phyloP scores from a whole-genome alignment of 1,139 yeast species.

The Protomyces macrosporus region DNA sequence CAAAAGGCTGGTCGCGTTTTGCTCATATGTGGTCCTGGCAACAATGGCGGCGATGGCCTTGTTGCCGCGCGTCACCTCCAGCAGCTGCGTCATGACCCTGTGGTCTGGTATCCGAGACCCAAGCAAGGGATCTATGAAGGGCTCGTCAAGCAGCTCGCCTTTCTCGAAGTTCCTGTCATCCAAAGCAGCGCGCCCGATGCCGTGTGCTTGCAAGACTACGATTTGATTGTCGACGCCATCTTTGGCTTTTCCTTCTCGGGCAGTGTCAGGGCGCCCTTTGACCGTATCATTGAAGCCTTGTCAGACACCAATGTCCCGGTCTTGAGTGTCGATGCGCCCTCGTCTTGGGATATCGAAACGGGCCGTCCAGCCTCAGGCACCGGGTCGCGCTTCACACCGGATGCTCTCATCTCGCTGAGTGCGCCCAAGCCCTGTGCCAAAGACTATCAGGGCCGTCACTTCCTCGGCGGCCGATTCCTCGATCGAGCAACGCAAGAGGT shows the following conservation, averaged over 20 bases:
- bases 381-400: constrained; percentile 47
- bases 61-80: constrained; percentile 90
- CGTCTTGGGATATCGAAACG: constrained; percentile 88
- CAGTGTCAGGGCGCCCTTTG: constrained; percentile 78
- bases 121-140: constrained; percentile 39
- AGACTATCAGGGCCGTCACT: constrained; percentile 54
- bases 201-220: constrained; percentile 35
- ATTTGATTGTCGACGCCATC: constrained; percentile 67
- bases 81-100: constrained; percentile 71
- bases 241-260: constrained; percentile 93
- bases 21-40: constrained; percentile 39
- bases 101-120: constrained; percentile 47
- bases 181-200: constrained; percentile 37
- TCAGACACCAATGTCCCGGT: constrained; percentile 44
- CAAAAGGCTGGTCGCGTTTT: constrained; percentile 58
- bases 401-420: constrained; percentile 70
- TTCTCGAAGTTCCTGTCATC: constrained; percentile 49
- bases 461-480: constrained; percentile 85
- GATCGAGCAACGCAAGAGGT: constrained; percentile 59
- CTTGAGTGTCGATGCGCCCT: constrained; percentile 83
- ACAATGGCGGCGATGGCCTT: constrained; percentile 74
- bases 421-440: constrained; percentile 88
- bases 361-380: constrained; percentile 60
- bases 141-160: constrained; percentile 56
- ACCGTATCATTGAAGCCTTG: constrained; percentile 48